Evolutionary conservation across 768 basidiomycete genomes (phyloP).

Genomic region (Rhodosporidiobolus odoratus): DNA sequence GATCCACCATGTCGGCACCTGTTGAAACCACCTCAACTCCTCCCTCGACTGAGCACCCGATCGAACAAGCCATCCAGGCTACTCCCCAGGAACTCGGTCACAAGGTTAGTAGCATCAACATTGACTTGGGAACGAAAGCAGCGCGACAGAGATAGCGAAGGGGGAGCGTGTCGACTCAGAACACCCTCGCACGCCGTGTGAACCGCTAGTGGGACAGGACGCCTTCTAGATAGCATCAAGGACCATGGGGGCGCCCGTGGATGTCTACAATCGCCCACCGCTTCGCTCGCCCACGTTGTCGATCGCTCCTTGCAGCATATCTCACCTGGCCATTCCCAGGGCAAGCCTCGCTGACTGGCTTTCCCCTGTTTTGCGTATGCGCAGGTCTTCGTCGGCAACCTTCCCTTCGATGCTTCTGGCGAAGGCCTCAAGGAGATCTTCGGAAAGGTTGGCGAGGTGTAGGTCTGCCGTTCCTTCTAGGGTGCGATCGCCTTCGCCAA

Average conservation of each 20-base stretch:
- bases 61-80: conserved; percentile 36
- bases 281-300: no score
- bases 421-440: conserved; percentile 93
- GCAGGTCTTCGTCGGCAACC: conserved; percentile 91
- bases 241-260: no score
- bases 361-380: neutral
- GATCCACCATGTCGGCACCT: conserved; percentile 17
- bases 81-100: conserved; percentile 34
- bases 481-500: neutral
- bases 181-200: no score
- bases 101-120: conserved; percentile 29
- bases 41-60: neutral
- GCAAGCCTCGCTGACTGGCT: neutral
- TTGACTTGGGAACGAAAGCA: neutral
- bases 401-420: conserved; percentile 88
- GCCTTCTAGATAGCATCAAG: no score
- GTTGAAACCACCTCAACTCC: neutral
- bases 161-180: neutral
- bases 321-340: no score
- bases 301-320: no score
- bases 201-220: no score
- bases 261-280: no score
- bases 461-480: no score
- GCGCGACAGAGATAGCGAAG: neutral
- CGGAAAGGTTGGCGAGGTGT: conserved; percentile 82